A percentile compares a stretch with the other conserved stretches of the same genome.
Conservation (phyloP, 257 asterid genomes). For the Fraxinus quadrangulata region DNA sequence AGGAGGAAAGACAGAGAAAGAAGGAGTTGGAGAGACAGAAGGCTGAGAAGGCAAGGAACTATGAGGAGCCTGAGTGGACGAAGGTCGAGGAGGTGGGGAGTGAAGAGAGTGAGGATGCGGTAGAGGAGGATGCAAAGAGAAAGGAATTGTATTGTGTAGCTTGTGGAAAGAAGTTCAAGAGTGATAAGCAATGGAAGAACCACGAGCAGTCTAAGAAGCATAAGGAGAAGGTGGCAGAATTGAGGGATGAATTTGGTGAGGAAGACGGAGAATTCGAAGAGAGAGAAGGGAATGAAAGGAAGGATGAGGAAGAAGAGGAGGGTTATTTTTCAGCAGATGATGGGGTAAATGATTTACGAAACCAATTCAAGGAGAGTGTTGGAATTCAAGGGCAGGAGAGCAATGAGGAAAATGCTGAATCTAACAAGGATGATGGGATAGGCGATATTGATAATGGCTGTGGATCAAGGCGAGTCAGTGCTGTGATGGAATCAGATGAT, state of each 20-base stretch:
- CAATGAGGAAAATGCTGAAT: conserved; percentile 41
- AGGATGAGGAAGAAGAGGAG: conserved; percentile 38
- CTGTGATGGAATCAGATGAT: conserved; percentile 46
- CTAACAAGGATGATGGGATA: conserved; percentile 34
- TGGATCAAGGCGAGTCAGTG: conserved; percentile 27
- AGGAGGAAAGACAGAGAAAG: conserved; percentile 71
- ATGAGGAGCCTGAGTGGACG: conserved; percentile 88
- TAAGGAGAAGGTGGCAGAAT: conserved; percentile 84
- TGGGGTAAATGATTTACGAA: conserved; percentile 46
- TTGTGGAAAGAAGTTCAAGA: conserved; percentile 91
- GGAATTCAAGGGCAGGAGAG: conserved; percentile 43
- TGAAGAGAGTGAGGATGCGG: conserved; percentile 51
- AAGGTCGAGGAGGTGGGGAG: conserved; percentile 68
- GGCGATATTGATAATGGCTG: conserved; percentile 31
- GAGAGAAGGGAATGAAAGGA: conserved; percentile 34
- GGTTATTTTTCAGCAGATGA: conserved; percentile 60
- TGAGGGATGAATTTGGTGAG: conserved; percentile 69
- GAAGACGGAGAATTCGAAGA: conserved; percentile 64
- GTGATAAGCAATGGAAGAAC: conserved; percentile 96
- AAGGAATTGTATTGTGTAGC: conserved; percentile 81
- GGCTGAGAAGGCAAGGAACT: conserved; percentile 71
- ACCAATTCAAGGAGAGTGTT: conserved; percentile 46
- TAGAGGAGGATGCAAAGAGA: conserved; percentile 51
- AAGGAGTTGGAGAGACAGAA: conserved; percentile 80
- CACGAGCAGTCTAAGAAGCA: conserved; percentile 97